phyloP scores from a whole-genome alignment of 441 rosid species.

The Brassica balearica region DNA sequence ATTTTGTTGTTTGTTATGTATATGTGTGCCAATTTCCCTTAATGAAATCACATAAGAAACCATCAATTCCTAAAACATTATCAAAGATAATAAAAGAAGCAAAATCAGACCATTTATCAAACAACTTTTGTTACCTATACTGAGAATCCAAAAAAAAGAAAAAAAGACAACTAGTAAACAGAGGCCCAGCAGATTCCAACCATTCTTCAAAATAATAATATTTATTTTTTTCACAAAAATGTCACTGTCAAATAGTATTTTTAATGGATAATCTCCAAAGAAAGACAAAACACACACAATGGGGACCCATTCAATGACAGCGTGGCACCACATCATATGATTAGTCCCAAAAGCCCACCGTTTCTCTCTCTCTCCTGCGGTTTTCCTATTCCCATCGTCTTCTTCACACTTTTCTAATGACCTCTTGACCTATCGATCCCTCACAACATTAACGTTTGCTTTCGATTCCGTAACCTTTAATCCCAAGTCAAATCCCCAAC shows the following conservation, averaged over 20 bases:
- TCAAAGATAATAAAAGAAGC: no score
- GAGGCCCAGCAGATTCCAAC: conserved; percentile 12
- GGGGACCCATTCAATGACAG: conserved; percentile 33
- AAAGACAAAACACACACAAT: neutral
- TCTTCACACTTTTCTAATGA: neutral
- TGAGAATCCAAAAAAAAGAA: neutral
- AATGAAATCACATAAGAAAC: neutral
- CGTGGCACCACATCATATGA: conserved; percentile 19
- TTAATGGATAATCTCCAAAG: conserved; percentile 10
- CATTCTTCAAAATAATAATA: neutral
- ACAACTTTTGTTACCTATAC: no score
- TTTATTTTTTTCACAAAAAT: neutral
- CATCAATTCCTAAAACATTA: no score
- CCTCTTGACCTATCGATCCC: conserved; percentile 11
- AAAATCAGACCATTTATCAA: no score
- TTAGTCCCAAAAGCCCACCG: conserved; percentile 26
- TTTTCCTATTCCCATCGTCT: neutral
- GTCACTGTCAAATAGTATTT: neutral
- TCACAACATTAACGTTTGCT: neutral
- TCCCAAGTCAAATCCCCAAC: conserved; percentile 6
- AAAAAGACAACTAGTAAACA: neutral
- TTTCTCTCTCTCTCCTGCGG: conserved; percentile 12
- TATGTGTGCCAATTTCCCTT: no score
- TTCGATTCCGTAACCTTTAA: conserved; percentile 14
- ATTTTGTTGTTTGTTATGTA: no score